Evolutionary conservation across 768 basidiomycete species (phyloP).

Genomic region (Mycena epipterygia): DNA sequence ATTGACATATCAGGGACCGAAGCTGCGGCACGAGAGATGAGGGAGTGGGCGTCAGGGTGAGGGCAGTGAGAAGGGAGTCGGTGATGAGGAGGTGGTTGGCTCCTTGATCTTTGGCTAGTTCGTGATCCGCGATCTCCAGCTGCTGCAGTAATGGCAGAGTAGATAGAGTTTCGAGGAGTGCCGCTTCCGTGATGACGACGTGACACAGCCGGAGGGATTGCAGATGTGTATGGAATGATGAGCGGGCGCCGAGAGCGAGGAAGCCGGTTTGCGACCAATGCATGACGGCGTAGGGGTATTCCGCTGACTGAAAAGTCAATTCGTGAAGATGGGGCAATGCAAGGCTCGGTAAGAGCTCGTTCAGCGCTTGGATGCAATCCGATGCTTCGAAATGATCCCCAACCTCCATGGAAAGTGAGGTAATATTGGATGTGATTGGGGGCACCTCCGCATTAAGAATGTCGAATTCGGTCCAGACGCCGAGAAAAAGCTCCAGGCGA

Average conservation of each 20-base stretch:
- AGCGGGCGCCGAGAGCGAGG: neutral
- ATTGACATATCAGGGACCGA: neutral
- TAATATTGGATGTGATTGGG: too few species aligned
- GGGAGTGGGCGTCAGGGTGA: neutral
- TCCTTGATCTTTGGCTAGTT: neutral
- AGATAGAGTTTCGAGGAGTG: neutral
- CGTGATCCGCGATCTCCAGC: neutral
- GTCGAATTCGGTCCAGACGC: too few species aligned
- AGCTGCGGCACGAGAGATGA: neutral
- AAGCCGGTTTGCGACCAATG: neutral
- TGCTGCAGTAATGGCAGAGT: neutral
- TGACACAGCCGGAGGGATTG: neutral
- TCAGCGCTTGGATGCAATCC: too few species aligned
- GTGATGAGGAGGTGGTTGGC: slow-evolving; percentile 5
- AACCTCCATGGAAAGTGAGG: too few species aligned
- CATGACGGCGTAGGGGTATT: neutral
- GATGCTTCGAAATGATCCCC: too few species aligned
- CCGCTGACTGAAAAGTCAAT: neutral
- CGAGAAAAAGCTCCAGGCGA: too few species aligned
- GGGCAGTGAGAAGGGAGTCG: neutral
- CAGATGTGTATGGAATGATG: neutral
- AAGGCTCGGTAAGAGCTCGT: neutral
- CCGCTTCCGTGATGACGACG: neutral
- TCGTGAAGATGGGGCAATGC: neutral
- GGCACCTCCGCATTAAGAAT: too few species aligned